Evolutionary conservation across 2,329 filamentous ascomycete genomes (phyloP).

Genomic region (Colletotrichum camelliae): DNA sequence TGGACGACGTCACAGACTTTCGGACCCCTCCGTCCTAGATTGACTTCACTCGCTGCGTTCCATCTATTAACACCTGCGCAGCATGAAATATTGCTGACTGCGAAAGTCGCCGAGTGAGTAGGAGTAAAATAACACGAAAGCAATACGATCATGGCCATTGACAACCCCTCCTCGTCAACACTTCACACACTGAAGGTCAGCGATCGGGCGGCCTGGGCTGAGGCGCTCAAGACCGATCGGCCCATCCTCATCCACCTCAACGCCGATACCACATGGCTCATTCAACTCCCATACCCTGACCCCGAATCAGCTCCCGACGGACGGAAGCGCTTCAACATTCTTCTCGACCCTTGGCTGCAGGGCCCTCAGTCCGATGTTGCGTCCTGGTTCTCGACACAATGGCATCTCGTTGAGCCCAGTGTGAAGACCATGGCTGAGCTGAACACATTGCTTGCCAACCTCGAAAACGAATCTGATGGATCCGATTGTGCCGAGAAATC

Average conservation of each 20-base stretch:
- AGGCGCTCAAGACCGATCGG: conserved; percentile 18
- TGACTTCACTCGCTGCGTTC: neutral
- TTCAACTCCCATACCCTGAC: conserved; percentile 65
- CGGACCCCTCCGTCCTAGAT: neutral
- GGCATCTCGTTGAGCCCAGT: conserved; percentile 60
- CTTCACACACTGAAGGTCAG: neutral
- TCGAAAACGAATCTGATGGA: conserved; percentile 42
- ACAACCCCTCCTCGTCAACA: neutral
- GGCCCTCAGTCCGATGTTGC: conserved; percentile 69
- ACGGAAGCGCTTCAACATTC: conserved; percentile 64
- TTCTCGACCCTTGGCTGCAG: conserved; percentile 70
- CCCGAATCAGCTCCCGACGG: conserved; percentile 43
- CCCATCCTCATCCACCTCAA: conserved; percentile 68
- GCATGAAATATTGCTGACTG: neutral
- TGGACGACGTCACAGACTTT: conserved; percentile 5
- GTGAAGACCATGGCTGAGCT: conserved; percentile 61
- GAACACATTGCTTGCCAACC: conserved; percentile 52
- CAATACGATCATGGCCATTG: neutral
- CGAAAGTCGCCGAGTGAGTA: neutral
- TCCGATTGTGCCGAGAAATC: conserved; percentile 27
- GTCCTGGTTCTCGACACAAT: conserved; percentile 69
- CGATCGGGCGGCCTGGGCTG: conserved; percentile 1
- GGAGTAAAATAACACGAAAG: neutral
- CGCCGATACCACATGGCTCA: conserved; percentile 70
- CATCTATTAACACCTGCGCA: neutral